Evolutionary conservation across 306 rosid genomes (phyloP), one percentile per base, ranked within the genome.

Genomic region (Rubus idaeus): DNA sequence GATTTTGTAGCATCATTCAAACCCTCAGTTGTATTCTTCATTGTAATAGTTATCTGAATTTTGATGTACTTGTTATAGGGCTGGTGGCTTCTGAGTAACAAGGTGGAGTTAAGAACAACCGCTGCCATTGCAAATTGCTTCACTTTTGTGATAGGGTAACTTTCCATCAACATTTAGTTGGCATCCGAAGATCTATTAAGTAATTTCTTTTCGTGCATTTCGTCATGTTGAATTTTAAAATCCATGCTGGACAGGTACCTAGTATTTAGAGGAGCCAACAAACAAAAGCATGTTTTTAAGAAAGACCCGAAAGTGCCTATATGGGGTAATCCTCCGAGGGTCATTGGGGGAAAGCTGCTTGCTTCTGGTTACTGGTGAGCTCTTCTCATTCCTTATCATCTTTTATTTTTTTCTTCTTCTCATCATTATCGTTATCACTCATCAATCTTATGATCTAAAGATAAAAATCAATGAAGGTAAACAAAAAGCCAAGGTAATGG

Each of bases 281-380:
- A 96, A 88, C 97, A 96, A 81, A 96, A 96, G 66, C 99, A 96
- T 49, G 81, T 81, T 44, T 96, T 96, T 81, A 96, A 92, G 74
- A 96, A 91, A 90, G 87, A 92, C 79, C 89, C 95, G 20, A 92
- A 92, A 84, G 94, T 91, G 8, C 94, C 74, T 61, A 91, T 96
- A 76, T 96, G 99, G 98, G 97, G 99, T 68, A 84, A 65, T 74
- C 93, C 97, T 80, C 94, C 93, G 7, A 91, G 82, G 86, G 96
- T 96, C 39, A 74, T 96, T 61, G 98, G 98, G 35, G 96, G 98
- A 75, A 96, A 91, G 87, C 83, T 96, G 79, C 97, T 96, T 80
- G 98, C 91, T 81, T 96, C 98, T 71, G 98, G 99, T 83, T 96
- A 88, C 79, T 96, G 99, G 99, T 96, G 87, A 79, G 93, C 79